These are phyloP conservation scores for Coffea canephora DNA, from an alignment of 257 asterid species.

Conservation along the genomic window DNA sequence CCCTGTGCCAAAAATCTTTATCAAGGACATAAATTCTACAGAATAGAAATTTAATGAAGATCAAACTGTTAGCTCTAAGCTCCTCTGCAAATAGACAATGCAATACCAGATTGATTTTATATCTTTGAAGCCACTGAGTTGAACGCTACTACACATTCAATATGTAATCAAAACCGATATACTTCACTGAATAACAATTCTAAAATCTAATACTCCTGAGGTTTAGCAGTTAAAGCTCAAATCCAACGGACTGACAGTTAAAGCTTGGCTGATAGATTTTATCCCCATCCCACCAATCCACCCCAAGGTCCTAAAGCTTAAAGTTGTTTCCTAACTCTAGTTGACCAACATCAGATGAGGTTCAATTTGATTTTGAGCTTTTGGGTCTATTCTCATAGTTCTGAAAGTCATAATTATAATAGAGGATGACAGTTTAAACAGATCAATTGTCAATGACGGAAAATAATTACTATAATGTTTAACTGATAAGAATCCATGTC, in stretches of 20 bases:
- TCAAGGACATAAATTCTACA: not conserved
- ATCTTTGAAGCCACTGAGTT: not conserved
- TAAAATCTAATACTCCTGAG: not conserved
- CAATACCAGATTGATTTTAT: not conserved
- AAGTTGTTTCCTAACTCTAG: not conserved
- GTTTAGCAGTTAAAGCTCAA: not conserved
- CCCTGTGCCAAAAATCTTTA: conserved; percentile 50
- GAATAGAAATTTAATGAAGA: not conserved
- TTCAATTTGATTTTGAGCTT: not conserved
- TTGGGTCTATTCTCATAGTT: not conserved
- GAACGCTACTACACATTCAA: not conserved
- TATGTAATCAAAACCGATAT: not conserved
- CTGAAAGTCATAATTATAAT: not conserved
- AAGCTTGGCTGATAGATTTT: not conserved
- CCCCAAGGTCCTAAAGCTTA: not conserved
- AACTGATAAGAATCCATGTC: not conserved
- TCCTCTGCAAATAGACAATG: not conserved
- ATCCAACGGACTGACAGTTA: not conserved
- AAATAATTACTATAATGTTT: not conserved
- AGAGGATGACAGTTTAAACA: not conserved
- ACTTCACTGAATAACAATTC: not conserved
- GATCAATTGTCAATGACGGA: not conserved
- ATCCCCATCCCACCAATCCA: not conserved
- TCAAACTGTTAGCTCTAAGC: not conserved
- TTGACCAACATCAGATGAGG: not conserved